phyloP scores from a whole-genome alignment of 305 asterid genomes.

The Fraxinus xanthoxyloides region DNA sequence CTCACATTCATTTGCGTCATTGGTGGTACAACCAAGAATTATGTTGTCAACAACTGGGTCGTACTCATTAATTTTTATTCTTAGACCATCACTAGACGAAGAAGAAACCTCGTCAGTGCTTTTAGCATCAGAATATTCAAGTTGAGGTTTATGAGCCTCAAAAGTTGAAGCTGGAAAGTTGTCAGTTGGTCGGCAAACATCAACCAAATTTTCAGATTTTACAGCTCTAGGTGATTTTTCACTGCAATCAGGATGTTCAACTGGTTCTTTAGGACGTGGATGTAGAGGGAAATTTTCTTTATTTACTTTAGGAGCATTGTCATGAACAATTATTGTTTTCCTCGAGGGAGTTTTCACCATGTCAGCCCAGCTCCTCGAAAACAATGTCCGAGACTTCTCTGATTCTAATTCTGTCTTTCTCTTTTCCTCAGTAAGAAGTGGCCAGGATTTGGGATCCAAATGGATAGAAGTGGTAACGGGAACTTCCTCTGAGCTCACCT shows the following conservation, averaged over 20 bases:
- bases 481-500: neutral
- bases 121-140: constrained; percentile 25
- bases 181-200: constrained; percentile 30
- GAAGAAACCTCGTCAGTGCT: constrained; percentile 20
- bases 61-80: constrained; percentile 18
- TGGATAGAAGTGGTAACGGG: neutral
- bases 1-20: constrained; percentile 25
- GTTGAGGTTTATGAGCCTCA: constrained; percentile 14
- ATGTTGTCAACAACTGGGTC: constrained; percentile 20
- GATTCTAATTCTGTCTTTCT: neutral
- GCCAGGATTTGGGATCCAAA: neutral
- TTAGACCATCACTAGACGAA: constrained; percentile 20
- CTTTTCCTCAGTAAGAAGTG: neutral
- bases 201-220: neutral
- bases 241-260: neutral
- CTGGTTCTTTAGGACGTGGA: neutral
- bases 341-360: neutral
- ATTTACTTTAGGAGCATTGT: neutral
- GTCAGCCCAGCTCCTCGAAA: neutral
- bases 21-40: neutral
- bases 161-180: constrained; percentile 21
- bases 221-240: neutral
- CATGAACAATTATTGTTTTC: neutral
- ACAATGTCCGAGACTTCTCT: neutral
- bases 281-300: neutral